A percentile compares a stretch with the other conserved stretches of the same genome.
These are phyloP conservation scores for Lipomyces yarrowii DNA, from an alignment of 1,139 yeast species.

Conservation along the genomic window DNA sequence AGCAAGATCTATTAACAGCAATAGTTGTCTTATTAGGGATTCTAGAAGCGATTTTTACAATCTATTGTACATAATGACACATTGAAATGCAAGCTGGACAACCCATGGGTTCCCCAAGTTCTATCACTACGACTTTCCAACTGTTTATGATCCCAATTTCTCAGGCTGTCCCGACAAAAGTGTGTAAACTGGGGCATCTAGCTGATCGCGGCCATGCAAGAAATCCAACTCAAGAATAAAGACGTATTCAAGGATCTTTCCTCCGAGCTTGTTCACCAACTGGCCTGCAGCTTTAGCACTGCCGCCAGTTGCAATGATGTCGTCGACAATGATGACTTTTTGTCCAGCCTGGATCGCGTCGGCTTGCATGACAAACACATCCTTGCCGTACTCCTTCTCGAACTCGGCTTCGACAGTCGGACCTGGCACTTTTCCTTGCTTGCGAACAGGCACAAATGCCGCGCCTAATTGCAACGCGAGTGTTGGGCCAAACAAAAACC, in stretches of 20 bases:
- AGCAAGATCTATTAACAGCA: neutral
- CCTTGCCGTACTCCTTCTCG: slow-evolving; percentile 88
- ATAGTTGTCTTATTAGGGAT: neutral
- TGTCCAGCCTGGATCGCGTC: slow-evolving; percentile 81
- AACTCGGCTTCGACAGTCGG: slow-evolving; percentile 70
- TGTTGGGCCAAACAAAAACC: slow-evolving; percentile 94
- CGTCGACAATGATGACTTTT: slow-evolving; percentile 85
- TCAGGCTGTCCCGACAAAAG: slow-evolving; percentile 72
- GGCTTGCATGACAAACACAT: slow-evolving; percentile 84
- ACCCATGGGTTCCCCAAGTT: neutral
- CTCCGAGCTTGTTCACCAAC: slow-evolving; percentile 67
- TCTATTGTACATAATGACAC: neutral
- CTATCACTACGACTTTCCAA: neutral
- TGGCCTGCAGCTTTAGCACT: slow-evolving; percentile 94
- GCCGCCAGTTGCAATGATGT: slow-evolving; percentile 90
- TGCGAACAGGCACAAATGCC: slow-evolving; percentile 93
- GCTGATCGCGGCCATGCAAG: slow-evolving; percentile 88
- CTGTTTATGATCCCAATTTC: slow-evolving; percentile 18
- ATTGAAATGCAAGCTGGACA: neutral
- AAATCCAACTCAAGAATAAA: slow-evolving; percentile 94
- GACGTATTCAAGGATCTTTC: slow-evolving; percentile 72
- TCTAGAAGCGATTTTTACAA: neutral
- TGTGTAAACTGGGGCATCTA: slow-evolving; percentile 84
- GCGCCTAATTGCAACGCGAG: slow-evolving; percentile 86
- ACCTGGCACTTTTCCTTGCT: slow-evolving; percentile 95